Evolutionary conservation across 352 stramenopile genomes (phyloP).

Genomic region (Phytophthora citricola): DNA sequence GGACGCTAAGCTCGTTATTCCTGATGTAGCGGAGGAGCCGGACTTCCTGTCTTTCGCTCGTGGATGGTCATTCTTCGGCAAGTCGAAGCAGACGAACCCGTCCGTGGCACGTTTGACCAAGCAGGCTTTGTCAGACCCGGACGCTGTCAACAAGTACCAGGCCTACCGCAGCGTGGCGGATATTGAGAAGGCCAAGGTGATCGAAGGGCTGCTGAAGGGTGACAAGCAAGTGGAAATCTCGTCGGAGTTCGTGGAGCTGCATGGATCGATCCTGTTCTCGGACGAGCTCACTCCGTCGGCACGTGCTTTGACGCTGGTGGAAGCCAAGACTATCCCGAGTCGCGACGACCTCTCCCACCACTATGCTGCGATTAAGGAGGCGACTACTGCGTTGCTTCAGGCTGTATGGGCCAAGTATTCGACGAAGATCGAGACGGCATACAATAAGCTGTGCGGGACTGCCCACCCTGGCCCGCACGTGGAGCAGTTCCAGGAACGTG

Average conservation of each 20-base stretch:
- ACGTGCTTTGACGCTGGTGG: conserved; percentile 63
- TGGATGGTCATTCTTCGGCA: conserved; percentile 85
- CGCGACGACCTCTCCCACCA: conserved; percentile 74
- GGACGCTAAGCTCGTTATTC: conserved; percentile 59
- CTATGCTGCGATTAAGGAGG: conserved; percentile 68
- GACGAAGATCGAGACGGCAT: conserved; percentile 61
- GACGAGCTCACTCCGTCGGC: conserved; percentile 69
- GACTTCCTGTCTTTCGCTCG: conserved; percentile 80
- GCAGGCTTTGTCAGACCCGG: conserved; percentile 71
- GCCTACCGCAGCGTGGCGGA: conserved; percentile 75
- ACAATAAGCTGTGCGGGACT: conserved; percentile 55
- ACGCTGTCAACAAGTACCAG: conserved; percentile 83
- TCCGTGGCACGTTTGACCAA: conserved; percentile 58
- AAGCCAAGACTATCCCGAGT: conserved; percentile 66
- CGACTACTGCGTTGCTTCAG: conserved; percentile 69
- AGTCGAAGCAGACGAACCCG: conserved; percentile 67
- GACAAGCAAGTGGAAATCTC: conserved; percentile 64
- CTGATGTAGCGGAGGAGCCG: conserved; percentile 54
- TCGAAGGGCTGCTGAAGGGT: conserved; percentile 62
- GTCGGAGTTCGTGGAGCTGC: conserved; percentile 60
- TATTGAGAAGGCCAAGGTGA: conserved; percentile 71
- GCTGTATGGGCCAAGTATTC: conserved; percentile 75
- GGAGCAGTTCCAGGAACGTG: conserved; percentile 80
- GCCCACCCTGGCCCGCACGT: conserved; percentile 58
- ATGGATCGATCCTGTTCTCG: conserved; percentile 76